Evolutionary conservation across 2,329 filamentous ascomycete species (phyloP).

Genomic region (Myrmaecium sp.): DNA sequence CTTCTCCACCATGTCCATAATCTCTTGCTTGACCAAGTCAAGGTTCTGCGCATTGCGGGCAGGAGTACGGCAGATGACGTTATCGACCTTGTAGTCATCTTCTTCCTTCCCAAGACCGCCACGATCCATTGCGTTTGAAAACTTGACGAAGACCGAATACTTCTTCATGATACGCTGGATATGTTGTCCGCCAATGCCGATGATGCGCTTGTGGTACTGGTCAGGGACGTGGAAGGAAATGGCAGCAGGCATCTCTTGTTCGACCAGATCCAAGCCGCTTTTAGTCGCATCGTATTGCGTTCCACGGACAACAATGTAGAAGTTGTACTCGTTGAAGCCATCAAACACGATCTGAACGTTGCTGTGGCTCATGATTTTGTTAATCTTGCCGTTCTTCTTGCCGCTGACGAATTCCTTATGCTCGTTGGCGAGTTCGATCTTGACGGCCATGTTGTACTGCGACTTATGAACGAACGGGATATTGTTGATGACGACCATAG

Average conservation of each 20-base stretch:
- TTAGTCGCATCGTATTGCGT: conserved; percentile 87
- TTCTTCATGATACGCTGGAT: conserved; percentile 99
- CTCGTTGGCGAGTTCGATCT: conserved; percentile 96
- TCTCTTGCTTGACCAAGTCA: conserved; percentile 95
- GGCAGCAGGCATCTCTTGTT: conserved; percentile 97
- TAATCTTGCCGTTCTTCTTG: conserved; percentile 99
- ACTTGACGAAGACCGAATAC: conserved; percentile 98
- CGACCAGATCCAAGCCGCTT: conserved; percentile 78
- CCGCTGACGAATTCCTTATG: conserved; percentile 99
- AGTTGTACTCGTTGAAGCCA: conserved; percentile 98
- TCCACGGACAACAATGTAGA: conserved; percentile 95
- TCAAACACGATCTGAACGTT: conserved; percentile 99
- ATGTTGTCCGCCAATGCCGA: conserved; percentile 93
- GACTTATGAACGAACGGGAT: conserved; percentile 76
- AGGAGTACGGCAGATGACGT: conserved; percentile 94
- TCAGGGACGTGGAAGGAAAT: conserved; percentile 99
- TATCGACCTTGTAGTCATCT: conserved; percentile 96
- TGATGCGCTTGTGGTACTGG: conserved; percentile 98
- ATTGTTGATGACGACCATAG: conserved; percentile 85
- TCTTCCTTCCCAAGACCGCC: conserved; percentile 88
- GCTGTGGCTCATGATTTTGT: conserved; percentile 99
- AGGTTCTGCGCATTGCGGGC: conserved; percentile 93
- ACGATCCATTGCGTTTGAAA: conserved; percentile 97
- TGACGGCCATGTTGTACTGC: conserved; percentile 87
- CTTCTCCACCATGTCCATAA: conserved; percentile 98